Evolutionary conservation across 2,329 filamentous ascomycete species (phyloP), one percentile per base, ranked within the genome.

Genomic region (Myriosclerotinia scirpicola): DNA sequence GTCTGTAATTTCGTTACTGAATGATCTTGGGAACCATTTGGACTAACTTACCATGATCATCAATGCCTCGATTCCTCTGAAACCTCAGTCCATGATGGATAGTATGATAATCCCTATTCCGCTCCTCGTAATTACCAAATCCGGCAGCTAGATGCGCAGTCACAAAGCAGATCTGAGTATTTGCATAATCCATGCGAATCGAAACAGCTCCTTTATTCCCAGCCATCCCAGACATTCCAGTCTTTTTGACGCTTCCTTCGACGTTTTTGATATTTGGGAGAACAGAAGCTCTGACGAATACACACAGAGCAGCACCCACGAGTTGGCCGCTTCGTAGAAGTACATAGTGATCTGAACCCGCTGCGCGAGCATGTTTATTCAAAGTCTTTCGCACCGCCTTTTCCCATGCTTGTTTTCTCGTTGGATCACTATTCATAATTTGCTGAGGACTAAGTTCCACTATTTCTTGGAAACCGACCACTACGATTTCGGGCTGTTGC

Each of bases 151-250:
- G 81, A 85, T 99, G 95, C 26, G 95, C 95, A 30, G 95, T 99
- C 36, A 99, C 92, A 69, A 99, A 94, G 77, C 95, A 98, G 38
- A 99, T 86, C 2, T 90, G 91, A 2, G 94, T 98, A 75, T 91
- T 96, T 38, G 92, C 93, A 75, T 92, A 97, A 70, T 98, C 94
- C 78, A 99, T 91, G 5, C 95, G 90, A 73, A 99, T 97, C 2
- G 93, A 95, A 60, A 97, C 96, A 0, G 95, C 95, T 22, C 95
- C 95, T 80, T 99, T 99, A 80, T 99, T 99, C 30, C 95, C 95
- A 38, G 93, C 94, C 84, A 99, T 97, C 7, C 95, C 95, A 34
- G 93, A 97, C 83, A 99, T 88, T 5, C 95, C 95, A 77, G 84
- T 85, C 83, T 97, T 99, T 80, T 97, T 99, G 68, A 97, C 88